Conservation (phyloP, 176 grass and related monocot species). For the Carex scoparia region DNA sequence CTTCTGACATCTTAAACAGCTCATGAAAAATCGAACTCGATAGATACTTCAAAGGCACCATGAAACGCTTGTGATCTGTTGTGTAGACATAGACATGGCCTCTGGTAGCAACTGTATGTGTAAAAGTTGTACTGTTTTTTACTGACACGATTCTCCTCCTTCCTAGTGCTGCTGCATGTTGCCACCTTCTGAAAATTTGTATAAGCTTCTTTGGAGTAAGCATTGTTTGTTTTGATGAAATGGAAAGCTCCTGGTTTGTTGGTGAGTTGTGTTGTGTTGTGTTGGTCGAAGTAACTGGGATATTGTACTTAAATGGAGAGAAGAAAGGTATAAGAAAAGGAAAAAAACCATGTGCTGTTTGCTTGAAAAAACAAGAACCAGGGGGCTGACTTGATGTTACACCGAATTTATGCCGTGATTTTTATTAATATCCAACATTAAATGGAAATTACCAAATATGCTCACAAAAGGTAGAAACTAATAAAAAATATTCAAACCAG, state of each 20-base stretch:
- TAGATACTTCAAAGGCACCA: slow-evolving; percentile 42
- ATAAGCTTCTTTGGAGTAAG: slow-evolving; percentile 19
- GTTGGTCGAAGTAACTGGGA: background rate
- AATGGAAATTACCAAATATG: too few relatives aligned
- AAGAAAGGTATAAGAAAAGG: background rate
- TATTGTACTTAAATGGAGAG: background rate
- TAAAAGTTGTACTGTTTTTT: slow-evolving; percentile 22
- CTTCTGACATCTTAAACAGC: slow-evolving; percentile 51
- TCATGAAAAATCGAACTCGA: slow-evolving; percentile 38
- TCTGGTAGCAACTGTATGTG: slow-evolving; percentile 29
- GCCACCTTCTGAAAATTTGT: slow-evolving; percentile 32
- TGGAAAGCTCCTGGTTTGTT: background rate
- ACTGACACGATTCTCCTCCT: slow-evolving; percentile 31
- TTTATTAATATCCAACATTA: too few relatives aligned
- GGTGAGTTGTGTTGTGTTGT: background rate
- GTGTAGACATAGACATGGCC: slow-evolving; percentile 36
- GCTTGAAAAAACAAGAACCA: background rate
- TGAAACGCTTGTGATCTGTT: slow-evolving; percentile 42
- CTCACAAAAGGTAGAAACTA: too few relatives aligned
- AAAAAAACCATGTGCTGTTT: background rate
- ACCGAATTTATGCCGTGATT: background rate
- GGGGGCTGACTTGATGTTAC: background rate
- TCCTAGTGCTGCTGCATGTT: slow-evolving; percentile 32
- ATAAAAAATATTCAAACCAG: too few relatives aligned
- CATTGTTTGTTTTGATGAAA: slow-evolving; percentile 17